Evolutionary conservation across 2,329 filamentous ascomycete species (phyloP), one percentile per base, ranked within the genome.

Genomic region (Botryotinia globosa): DNA sequence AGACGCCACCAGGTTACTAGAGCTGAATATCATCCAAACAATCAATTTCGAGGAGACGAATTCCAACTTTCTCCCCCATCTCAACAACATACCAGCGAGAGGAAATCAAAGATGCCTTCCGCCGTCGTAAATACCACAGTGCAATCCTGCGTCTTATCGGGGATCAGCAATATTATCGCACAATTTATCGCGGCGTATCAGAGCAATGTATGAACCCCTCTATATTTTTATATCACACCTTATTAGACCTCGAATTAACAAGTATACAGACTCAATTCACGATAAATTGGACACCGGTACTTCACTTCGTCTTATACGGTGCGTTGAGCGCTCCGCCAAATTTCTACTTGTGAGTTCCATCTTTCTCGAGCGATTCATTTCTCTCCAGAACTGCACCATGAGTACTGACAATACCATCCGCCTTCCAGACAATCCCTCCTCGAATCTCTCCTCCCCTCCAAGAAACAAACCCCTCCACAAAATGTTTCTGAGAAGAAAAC

Each of bases 291-390:
- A 82, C 87, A 8, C 89, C 91, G 6, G 85, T 97, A 61, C 83
- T 94, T 77, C 92, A 94, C 80, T 97, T 97, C 82, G 83, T 92
- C 69, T 79, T 93, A 70, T 97, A 91, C 84, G 88, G 90, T 76
- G 80, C 92, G 48, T 80, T 97, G 73, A 91, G 87, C 81, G 91
- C 90, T 58, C 94, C 94, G 4, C 92, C 92, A 62, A 98, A 98
- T 82, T 93, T 94, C 80, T 80, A 93, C 78, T 97, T 94, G 94
- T 89, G 81, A 77, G 83, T 81, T 25, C 37, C 18, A n/a, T 48
- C 25, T 16, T 7, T 54, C 5, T 6, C 25, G 25, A 7, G 25
- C 25, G 3, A 7, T 1, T n/a, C 25, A 7, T n/a, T 7, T 54
- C 2, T 0, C 4, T 14, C 10, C 12, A 54, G 12, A 51, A n/a